A percentile compares a stretch with the other conserved stretches of the same genome.
These are phyloP conservation scores for Pseudovirgaria hyperparasitica DNA, from an alignment of 2,329 filamentous ascomycete species.

Conservation along the genomic window DNA sequence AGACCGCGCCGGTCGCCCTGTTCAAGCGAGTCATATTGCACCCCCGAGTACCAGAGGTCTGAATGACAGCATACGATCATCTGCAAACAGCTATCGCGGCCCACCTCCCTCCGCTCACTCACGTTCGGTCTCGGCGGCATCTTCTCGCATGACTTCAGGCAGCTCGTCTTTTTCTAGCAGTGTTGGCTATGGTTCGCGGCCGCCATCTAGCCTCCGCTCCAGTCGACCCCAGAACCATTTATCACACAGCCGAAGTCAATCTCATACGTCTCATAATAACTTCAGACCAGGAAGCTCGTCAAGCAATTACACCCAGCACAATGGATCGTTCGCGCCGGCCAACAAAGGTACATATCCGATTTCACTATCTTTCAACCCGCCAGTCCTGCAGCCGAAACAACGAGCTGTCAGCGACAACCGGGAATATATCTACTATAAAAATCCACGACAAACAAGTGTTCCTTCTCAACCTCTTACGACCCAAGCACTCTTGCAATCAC, in stretches of 20 bases:
- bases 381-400: conserved; percentile 14
- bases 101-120: conserved; percentile 19
- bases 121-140: conserved; percentile 25
- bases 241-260: conserved; percentile 35
- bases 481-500: not conserved
- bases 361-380: conserved; percentile 25
- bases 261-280: too few species aligned
- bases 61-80: conserved; percentile 32
- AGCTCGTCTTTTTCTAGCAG: conserved; percentile 42
- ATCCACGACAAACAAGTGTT: conserved; percentile 6
- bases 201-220: conserved; percentile 22
- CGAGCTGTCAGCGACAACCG: conserved; percentile 11
- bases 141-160: conserved; percentile 28
- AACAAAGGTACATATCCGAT: conserved; percentile 32
- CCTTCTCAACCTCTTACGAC: conserved; percentile 1
- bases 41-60: conserved; percentile 30
- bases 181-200: conserved; percentile 40
- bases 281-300: conserved; percentile 27
- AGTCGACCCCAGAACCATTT: conserved; percentile 42
- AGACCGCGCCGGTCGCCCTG: conserved; percentile 35
- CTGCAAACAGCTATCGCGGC: conserved; percentile 26
- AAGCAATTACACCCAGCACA: conserved; percentile 23
- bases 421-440: conserved; percentile 5
- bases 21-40: conserved; percentile 27
- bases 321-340: conserved; percentile 28